phyloP scores from a whole-genome alignment of 176 grass and related monocot species.

The Alloteropsis semialata region DNA sequence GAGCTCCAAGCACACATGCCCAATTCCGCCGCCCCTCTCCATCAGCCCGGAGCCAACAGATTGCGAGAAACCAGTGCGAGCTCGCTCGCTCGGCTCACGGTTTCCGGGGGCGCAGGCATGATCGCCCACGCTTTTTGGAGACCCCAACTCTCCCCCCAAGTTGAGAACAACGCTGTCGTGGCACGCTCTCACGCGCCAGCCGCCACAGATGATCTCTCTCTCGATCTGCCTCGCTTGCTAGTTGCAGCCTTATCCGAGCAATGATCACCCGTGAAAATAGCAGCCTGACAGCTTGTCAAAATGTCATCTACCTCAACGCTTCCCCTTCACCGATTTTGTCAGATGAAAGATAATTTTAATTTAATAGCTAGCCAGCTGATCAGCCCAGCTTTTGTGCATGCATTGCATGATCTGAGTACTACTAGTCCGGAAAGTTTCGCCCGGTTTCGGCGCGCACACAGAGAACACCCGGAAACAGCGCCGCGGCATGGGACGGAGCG shows the following conservation, averaged over 20 bases:
- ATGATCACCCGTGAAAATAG: no score
- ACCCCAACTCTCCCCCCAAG: no score
- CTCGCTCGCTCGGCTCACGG: not conserved
- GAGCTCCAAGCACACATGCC: not conserved
- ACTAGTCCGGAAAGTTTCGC: not conserved
- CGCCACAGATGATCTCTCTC: not conserved
- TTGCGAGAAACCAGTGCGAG: not conserved
- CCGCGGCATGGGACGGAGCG: conserved; percentile 17
- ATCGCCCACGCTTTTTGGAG: not conserved
- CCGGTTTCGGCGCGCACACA: conserved; percentile 26
- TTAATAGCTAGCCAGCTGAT: not conserved
- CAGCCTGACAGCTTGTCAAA: not conserved
- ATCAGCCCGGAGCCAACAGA: not conserved
- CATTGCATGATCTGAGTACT: no score
- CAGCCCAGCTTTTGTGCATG: no score
- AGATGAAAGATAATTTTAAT: not conserved
- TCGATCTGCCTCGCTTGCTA: not conserved
- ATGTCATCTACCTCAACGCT: not conserved
- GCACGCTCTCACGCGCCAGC: not conserved
- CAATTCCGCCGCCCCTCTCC: not conserved
- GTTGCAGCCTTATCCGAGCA: not conserved
- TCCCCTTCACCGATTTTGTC: not conserved
- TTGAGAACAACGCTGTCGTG: not conserved
- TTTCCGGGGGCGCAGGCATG: not conserved
- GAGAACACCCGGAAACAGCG: conserved; percentile 23